Percentiles rank a stretch among this genome's conserved stretches.
These are phyloP conservation scores for Vicia sativa DNA, from an alignment of 306 rosid species.

Conservation along the genomic window DNA sequence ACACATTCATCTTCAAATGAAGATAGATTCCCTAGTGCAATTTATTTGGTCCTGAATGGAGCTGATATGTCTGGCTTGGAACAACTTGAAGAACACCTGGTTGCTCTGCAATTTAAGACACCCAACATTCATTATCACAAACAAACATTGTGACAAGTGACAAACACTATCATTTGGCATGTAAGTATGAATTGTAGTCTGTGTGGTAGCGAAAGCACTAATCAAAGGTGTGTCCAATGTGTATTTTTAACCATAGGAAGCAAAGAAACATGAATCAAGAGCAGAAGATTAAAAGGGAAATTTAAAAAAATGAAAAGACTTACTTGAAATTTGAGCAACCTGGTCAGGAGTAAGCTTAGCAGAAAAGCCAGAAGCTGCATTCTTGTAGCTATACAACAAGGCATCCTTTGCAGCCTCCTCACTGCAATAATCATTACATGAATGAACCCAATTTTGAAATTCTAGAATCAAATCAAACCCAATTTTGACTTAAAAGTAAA, in stretches of 20 bases:
- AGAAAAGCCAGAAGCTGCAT: constrained; percentile 89
- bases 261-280: too few species aligned
- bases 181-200: too few species aligned
- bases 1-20: not conserved
- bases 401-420: constrained; percentile 93
- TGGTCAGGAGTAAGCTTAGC: constrained; percentile 74
- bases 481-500: not conserved
- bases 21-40: constrained; percentile 33
- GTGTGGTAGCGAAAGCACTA: too few species aligned
- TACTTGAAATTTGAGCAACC: constrained; percentile 50
- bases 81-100: constrained; percentile 97
- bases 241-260: too few species aligned
- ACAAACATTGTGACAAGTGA: too few species aligned
- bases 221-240: too few species aligned
- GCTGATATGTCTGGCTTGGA: constrained; percentile 62
- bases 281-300: not conserved
- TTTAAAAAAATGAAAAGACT: constrained; percentile 33
- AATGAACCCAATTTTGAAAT: not conserved
- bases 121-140: not conserved
- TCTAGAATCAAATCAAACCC: not conserved
- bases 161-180: too few species aligned
- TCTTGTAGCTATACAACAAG: constrained; percentile 83
- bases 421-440: constrained; percentile 41
- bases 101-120: constrained; percentile 59
- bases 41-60: constrained; percentile 62